Base-by-base conservation (phyloP, 2,329 filamentous ascomycete genomes). In the Bipolaris cookei region DNA sequence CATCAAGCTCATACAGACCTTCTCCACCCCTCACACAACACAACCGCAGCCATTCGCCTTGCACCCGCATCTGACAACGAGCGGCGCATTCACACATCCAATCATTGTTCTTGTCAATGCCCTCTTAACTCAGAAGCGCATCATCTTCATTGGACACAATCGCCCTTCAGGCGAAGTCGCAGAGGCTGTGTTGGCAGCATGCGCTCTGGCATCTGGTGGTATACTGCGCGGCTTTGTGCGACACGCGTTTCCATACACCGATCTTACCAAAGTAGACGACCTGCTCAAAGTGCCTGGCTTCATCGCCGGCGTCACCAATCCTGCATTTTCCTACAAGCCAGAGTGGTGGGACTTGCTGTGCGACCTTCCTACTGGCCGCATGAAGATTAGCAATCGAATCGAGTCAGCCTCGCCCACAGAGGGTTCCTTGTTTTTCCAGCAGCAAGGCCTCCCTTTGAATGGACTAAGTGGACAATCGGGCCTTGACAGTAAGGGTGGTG, bases 311-410 rank as follows among this genome's bases (percentile, higher is more conserved):
- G 95, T 99, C 38, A 99, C 94, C 1, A 99, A 99, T 72, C 95
- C 95, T 5, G 94, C 92, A 0, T 99, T 99, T 74, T 92, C 94
- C 60, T 87, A 92, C 70, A 94, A 98, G 70, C 91, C 90, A 0
- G 93, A 97, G 74, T 99, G 95, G 95, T 99, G 95, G 95, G 95
- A 99, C 77, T 79, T 99, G 8, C 83, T 99, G 11, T 99, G 95
- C 76, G 95, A 99, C 76, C 82, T 99, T 39, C 90, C 93, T 0
- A 94, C 89, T 1, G 95, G 95, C 8, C 88, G 93, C 41, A 92
- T 99, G 82, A 96, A 95, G 78, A 98, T 99, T 70, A 96, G 91
- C 70, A 91, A 86, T 74, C 89, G 88, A 67, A 93, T 98, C 63
- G 94, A 98, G 61, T 78, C 85, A 20, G 90, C 92, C 0, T 86